Evolutionary conservation across 2,329 filamentous ascomycete species (phyloP), one percentile per base, ranked within the genome.

Genomic region (Incumbomyces delicatus): DNA sequence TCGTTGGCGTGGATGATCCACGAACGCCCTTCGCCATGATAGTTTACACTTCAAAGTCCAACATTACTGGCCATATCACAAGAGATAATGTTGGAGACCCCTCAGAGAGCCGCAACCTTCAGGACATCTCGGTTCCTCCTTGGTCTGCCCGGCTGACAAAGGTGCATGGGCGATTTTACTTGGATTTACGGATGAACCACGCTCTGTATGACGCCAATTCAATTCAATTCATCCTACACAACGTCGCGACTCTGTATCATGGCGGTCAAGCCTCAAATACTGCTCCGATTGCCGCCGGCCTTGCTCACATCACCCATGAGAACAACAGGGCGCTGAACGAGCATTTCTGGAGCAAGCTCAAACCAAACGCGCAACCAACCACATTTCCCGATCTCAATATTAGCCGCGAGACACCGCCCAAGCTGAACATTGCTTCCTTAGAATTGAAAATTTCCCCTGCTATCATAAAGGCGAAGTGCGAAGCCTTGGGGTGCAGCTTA

Each of bases 141-240:
- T 94, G 87, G 87, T 66, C 67, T 11, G 62, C 86, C 16, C 65
- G 67, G 0, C 40, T 87, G 1, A 59, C 73, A 0, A 53, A 68
- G 2, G 37, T 49, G 2, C 48, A 56, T 10, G 49, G 47, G 2
- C 49, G 46, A 5, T 59, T 50, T 3, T 48, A 58, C 4, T 60
- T 78, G 34, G 64, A 73, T 37, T 58, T 81, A 16, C 76, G 71
- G 8, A 71, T 87, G 2, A 83, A 94, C 52, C 89, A 95, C 65
- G 85, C 85, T 0, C 68, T 95, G 0, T 95, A 94, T 54, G 89
- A 95, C 66, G 89, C 87, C 0, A 73, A 78, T 34, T 88, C 87
- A 7, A 66, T 95, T 10, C 69, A 76, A 2, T 58, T 71, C 1
- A 72, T 95, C 1, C 64, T 95, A 1, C 58, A 68, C 0, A 77